A percentile compares a stretch with the other conserved stretches of the same genome.
phyloP scores from a whole-genome alignment of 495 filamentous ascomycete genomes.

The Elaphomyces granulatus region DNA sequence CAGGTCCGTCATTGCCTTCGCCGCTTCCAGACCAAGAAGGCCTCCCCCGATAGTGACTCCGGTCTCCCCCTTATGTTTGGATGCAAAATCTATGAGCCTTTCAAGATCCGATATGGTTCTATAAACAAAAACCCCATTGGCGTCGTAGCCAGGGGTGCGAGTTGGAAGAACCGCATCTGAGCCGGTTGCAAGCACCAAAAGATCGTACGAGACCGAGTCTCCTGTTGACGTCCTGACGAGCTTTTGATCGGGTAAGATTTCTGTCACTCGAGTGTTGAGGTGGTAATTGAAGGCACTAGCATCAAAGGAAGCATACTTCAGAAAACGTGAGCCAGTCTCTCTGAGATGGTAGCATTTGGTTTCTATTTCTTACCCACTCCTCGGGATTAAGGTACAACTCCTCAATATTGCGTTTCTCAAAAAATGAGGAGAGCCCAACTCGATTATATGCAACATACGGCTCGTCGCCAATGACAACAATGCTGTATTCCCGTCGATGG shows the following conservation, averaged over 20 bases:
- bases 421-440: conserved; percentile 88
- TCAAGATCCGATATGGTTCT: conserved; percentile 78
- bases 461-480: conserved; percentile 88
- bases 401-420: conserved; percentile 79
- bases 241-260: conserved; percentile 51
- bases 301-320: conserved; percentile 38
- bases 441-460: conserved; percentile 88
- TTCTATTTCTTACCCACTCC: conserved; percentile 68
- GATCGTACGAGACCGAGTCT: conserved; percentile 63
- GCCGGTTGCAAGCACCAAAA: conserved; percentile 81
- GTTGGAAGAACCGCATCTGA: conserved; percentile 76
- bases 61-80: conserved; percentile 46
- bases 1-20: conserved; percentile 89
- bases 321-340: not conserved
- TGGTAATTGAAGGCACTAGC: conserved; percentile 66
- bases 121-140: conserved; percentile 89
- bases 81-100: conserved; percentile 61
- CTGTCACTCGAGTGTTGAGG: conserved; percentile 65
- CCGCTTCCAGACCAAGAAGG: conserved; percentile 79
- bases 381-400: conserved; percentile 79
- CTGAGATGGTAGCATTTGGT: too few relatives aligned
- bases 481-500: conserved; percentile 61
- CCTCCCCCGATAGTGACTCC: conserved; percentile 87
- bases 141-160: conserved; percentile 71
- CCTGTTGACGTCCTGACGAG: conserved; percentile 57